Evolutionary conservation across 2,329 filamentous ascomycete species (phyloP).

Genomic region (Penicillium digitatum): DNA sequence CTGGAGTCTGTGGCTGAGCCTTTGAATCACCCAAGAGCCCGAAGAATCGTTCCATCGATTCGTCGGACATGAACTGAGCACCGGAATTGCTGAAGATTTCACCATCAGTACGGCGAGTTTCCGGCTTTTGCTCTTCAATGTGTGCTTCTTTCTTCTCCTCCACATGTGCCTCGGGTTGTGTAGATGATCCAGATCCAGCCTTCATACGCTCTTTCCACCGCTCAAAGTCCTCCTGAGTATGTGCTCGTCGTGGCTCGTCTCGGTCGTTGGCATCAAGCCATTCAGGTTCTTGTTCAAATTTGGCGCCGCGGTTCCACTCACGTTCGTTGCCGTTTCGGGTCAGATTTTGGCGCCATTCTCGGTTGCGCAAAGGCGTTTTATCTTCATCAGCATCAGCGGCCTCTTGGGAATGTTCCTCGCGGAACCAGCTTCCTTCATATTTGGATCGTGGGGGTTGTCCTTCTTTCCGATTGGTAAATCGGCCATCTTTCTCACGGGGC

Average conservation of each 20-base stretch:
- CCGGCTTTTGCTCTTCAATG: conserved; percentile 36
- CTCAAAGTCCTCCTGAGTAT: conserved; percentile 87
- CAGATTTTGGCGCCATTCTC: conserved; percentile 58
- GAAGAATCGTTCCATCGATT: conserved; percentile 75
- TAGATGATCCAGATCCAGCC: conserved; percentile 50
- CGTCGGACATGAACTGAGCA: conserved; percentile 61
- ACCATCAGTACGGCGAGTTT: conserved; percentile 41
- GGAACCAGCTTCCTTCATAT: conserved; percentile 71
- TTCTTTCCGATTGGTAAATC: conserved; percentile 56
- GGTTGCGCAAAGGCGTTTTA: conserved; percentile 52
- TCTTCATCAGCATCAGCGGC: conserved; percentile 41
- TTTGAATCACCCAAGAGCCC: conserved; percentile 54
- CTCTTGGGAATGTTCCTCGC: conserved; percentile 50
- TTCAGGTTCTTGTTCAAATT: conserved; percentile 76
- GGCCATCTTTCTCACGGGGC: conserved; percentile 54
- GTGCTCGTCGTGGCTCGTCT: conserved; percentile 64
- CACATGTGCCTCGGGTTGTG: conserved; percentile 30
- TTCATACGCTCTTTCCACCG: conserved; percentile 93
- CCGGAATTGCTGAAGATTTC: conserved; percentile 55
- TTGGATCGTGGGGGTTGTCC: conserved; percentile 59
- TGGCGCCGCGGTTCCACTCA: conserved; percentile 52
- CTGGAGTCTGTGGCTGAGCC: conserved; percentile 34
- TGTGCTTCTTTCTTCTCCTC: conserved; percentile 46
- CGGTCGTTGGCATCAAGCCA: conserved; percentile 74
- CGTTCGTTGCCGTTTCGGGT: conserved; percentile 47